A percentile compares a stretch with the other conserved stretches of the same genome.
Evolutionary conservation across 1,284 basidiomycete species (phyloP).

Genomic region (Rhodotorula sp.): DNA sequence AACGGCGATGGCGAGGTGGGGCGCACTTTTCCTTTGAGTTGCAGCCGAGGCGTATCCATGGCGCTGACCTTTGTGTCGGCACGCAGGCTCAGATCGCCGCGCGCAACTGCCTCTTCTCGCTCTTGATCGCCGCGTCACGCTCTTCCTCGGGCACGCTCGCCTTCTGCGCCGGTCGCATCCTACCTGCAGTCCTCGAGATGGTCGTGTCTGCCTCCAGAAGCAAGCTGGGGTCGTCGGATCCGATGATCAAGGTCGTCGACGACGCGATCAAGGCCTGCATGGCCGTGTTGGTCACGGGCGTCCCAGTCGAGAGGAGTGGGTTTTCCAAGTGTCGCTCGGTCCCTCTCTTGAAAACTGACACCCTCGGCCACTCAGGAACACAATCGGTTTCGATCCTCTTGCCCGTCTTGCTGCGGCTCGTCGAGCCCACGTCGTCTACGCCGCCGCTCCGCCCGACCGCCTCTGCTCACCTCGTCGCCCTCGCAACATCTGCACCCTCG

Average conservation of each 20-base stretch:
- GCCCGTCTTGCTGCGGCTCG: slow-evolving; percentile 71
- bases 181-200: slow-evolving; percentile 77
- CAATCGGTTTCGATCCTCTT: slow-evolving; percentile 72
- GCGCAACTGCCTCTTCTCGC: slow-evolving; percentile 80
- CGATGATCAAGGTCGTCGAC: slow-evolving; percentile 51
- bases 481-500: slow-evolving; percentile 70
- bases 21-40: neutral
- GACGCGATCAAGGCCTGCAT: slow-evolving; percentile 81
- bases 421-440: slow-evolving; percentile 59
- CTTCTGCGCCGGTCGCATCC: slow-evolving; percentile 67
- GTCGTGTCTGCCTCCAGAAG: slow-evolving; percentile 53
- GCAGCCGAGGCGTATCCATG: neutral
- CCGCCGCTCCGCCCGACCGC: slow-evolving; percentile 63
- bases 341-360: neutral
- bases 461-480: slow-evolving; percentile 69
- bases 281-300: slow-evolving; percentile 59
- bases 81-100: slow-evolving; percentile 73
- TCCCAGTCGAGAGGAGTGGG: slow-evolving; percentile 66
- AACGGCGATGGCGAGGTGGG: slow-evolving; percentile 67
- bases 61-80: neutral
- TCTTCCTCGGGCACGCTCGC: slow-evolving; percentile 60
- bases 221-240: slow-evolving; percentile 49
- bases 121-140: slow-evolving; percentile 65
- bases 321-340: slow-evolving; percentile 23
- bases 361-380: slow-evolving; percentile 55